Evolutionary conservation across 495 filamentous ascomycete species (phyloP), one percentile per base, ranked within the genome.

Genomic region (Chaetomium fimeti): DNA sequence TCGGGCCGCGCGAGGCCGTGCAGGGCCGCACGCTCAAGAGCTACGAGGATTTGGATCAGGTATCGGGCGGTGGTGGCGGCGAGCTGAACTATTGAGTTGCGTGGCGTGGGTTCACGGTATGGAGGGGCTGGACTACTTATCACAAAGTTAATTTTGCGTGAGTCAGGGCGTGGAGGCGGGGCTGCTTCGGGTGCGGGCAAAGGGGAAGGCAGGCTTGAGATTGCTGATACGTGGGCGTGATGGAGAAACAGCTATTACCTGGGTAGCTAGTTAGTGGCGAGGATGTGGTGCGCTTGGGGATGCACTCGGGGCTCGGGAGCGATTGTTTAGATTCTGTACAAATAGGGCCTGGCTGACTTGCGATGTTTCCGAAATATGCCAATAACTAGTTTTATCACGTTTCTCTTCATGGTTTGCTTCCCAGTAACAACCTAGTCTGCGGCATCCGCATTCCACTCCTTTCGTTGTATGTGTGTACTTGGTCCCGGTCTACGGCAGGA

Each of bases 41-140:
- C 74, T 98, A 98, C 75, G 95, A 98, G 75, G 94, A 98, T 76
- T 78, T 98, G 2, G 94, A 98, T 79, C 93, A 94, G 18, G 82
- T 84, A 36, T 80, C 81, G 16, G 82, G 82, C 18, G 82, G 81
- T 49, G 84, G 77, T 18, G 83, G 83, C n/a, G 81, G 82, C 15
- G 85, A 87, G 72, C 73, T 88, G 36, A 87, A 88, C 73, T 88
- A 88, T 72, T 88, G 36, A 22, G 24, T 16, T 52, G 48, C 13
- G 22, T 52, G 22, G 48, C 25, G 18, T 61, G 57, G 27, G 43
- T 54, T n/a, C n/a, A n/a, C n/a, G n/a, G n/a, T n/a, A n/a, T n/a
- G n/a, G n/a, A n/a, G n/a, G n/a, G n/a, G n/a, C n/a, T n/a, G n/a
- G n/a, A n/a, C n/a, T n/a, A n/a, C n/a, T n/a, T n/a, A n/a, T n/a